phyloP scores from a whole-genome alignment of 2,329 filamentous ascomycete species.

The Hawksworthiomyces lignivorus region DNA sequence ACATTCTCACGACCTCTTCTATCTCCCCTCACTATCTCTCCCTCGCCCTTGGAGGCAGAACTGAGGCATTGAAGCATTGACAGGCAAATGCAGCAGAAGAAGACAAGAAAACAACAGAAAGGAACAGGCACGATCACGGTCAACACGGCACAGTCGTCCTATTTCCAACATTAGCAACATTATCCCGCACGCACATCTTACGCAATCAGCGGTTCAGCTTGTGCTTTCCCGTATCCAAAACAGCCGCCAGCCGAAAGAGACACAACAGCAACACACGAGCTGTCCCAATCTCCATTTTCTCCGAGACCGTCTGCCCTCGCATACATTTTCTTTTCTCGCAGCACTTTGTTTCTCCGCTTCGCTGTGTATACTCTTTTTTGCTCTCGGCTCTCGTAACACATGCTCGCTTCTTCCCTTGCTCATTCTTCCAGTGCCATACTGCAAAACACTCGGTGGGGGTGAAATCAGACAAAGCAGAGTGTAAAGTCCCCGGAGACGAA shows the following conservation, averaged over 20 bases:
- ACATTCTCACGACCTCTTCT: not conserved
- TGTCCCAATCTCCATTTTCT: not conserved
- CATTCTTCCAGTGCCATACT: too few species aligned
- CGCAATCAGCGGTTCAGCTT: slow-evolving; percentile 3
- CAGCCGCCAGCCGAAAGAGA: slow-evolving; percentile 5
- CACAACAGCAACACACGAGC: not conserved
- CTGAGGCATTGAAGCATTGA: too few species aligned
- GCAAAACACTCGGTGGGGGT: too few species aligned
- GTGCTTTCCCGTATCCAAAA: not conserved
- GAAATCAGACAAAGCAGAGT: too few species aligned
- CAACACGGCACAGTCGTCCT: not conserved
- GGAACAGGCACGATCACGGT: not conserved
- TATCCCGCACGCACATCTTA: slow-evolving; percentile 1
- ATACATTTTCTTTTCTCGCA: too few species aligned
- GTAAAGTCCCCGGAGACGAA: too few species aligned
- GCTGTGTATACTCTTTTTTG: too few species aligned
- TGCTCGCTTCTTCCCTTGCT: too few species aligned
- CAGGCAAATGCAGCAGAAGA: too few species aligned
- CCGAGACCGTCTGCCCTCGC: not conserved
- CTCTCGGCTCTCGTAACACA: too few species aligned
- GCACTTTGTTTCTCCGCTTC: not conserved
- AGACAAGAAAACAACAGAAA: too few species aligned
- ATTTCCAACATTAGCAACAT: too few species aligned
- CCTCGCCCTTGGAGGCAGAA: not conserved
- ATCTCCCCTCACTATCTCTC: not conserved